phyloP scores from a whole-genome alignment of 1,284 basidiomycete species.

The Serendipita sp. region DNA sequence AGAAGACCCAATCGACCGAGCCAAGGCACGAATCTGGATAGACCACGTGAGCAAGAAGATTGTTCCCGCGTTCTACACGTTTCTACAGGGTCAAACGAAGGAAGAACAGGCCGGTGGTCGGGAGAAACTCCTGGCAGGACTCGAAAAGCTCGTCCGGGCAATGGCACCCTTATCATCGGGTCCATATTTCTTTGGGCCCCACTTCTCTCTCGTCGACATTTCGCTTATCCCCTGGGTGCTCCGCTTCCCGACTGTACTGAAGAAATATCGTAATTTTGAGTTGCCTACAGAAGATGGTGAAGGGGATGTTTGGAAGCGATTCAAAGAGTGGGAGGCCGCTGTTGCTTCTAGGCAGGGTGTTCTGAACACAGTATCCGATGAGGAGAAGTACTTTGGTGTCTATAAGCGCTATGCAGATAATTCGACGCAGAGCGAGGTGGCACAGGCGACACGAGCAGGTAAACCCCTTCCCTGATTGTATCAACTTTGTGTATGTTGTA shows the following conservation, averaged over 20 bases:
- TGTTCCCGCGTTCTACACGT: constrained; percentile 38
- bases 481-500: no score
- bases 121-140: constrained; percentile 30
- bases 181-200: constrained; percentile 43
- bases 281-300: constrained; percentile 13
- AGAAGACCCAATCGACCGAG: constrained; percentile 34
- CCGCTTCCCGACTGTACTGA: constrained; percentile 31
- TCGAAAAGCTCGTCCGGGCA: constrained; percentile 32
- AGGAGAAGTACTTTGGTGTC: constrained; percentile 34
- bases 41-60: constrained; percentile 39
- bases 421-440: constrained; percentile 45
- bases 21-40: constrained; percentile 36
- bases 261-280: constrained; percentile 36
- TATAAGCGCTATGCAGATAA: constrained; percentile 42
- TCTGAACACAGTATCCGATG: constrained; percentile 23
- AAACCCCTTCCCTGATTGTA: constrained; percentile 27
- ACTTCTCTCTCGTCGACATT: constrained; percentile 43
- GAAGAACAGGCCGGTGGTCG: constrained; percentile 34
- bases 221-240: constrained; percentile 45
- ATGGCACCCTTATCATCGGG: constrained; percentile 27
- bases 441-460: constrained; percentile 41
- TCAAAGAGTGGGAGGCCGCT: constrained; percentile 32
- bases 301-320: constrained; percentile 30
- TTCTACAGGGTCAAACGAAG: constrained; percentile 36
- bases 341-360: constrained; percentile 36